Conservation (phyloP, 495 filamentous ascomycete species). For the Neurospora pannonica region DNA sequence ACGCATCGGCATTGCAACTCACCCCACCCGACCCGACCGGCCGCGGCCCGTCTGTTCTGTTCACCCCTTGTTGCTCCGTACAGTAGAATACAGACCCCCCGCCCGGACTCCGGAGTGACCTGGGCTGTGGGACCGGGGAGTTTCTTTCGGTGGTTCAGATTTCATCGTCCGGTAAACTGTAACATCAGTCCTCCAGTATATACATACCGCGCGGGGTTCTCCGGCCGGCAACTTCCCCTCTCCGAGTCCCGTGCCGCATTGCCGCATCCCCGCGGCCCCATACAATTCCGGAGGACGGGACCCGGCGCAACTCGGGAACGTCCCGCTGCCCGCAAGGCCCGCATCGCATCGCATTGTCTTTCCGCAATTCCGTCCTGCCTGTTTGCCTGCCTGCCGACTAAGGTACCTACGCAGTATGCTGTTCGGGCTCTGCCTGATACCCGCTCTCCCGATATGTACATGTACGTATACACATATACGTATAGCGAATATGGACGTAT, state of each 20-base stretch:
- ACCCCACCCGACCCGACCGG: background rate
- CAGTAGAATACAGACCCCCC: background rate
- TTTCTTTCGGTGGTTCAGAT: background rate
- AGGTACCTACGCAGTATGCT: background rate
- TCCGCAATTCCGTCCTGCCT: background rate
- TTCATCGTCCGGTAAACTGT: background rate
- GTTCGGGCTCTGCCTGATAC: background rate
- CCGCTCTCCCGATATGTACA: background rate
- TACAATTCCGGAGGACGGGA: background rate
- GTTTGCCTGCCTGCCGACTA: background rate
- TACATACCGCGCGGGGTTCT: background rate
- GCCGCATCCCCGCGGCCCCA: background rate
- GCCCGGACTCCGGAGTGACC: background rate
- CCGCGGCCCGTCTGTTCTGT: background rate
- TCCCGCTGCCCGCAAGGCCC: background rate
- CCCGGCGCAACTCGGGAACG: background rate
- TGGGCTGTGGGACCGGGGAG: background rate
- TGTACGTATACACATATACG: background rate
- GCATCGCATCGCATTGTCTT: background rate
- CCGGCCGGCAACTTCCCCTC: background rate
- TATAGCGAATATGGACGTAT: background rate
- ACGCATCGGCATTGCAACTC: background rate
- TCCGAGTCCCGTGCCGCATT: background rate
- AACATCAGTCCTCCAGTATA: background rate
- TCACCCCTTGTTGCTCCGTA: background rate